phyloP scores from a whole-genome alignment of 2,329 filamentous ascomycete genomes.

The Orbilia brochopaga region DNA sequence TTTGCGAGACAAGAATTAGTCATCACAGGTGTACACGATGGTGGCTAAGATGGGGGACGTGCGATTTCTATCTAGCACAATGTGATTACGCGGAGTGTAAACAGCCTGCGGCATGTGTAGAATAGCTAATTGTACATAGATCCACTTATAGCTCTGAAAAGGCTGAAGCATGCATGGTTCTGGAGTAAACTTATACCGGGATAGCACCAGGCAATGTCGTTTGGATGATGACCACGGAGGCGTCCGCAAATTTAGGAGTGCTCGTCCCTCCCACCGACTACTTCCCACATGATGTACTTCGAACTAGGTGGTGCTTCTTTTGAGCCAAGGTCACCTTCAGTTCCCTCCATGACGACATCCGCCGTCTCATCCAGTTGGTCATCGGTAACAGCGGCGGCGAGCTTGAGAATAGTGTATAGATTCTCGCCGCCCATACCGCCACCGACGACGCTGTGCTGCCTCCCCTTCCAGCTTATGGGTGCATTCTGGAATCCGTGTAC shows the following conservation, averaged over 20 bases:
- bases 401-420: conserved; percentile 52
- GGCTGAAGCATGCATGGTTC: too few relatives aligned
- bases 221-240: too few relatives aligned
- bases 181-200: too few relatives aligned
- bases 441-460: conserved; percentile 51
- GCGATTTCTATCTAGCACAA: too few relatives aligned
- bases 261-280: conserved; percentile 53
- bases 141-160: too few relatives aligned
- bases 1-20: too few relatives aligned
- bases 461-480: conserved; percentile 52
- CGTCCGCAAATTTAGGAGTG: conserved; percentile 52
- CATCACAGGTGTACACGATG: too few relatives aligned
- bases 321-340: not conserved
- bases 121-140: too few relatives aligned
- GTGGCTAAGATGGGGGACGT: too few relatives aligned
- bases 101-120: too few relatives aligned
- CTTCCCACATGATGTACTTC: conserved; percentile 51
- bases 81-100: too few relatives aligned
- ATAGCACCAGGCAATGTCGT: too few relatives aligned
- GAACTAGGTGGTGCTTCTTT: not conserved
- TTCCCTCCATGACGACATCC: conserved; percentile 28
- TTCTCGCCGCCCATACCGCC: conserved; percentile 53
- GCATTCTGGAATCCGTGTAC: conserved; percentile 54
- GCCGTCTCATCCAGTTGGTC: conserved; percentile 3
- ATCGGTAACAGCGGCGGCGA: conserved; percentile 12